Base-by-base conservation (phyloP, 805 yeast species). In the Cyberlindnera xishuangbannaensis region DNA sequence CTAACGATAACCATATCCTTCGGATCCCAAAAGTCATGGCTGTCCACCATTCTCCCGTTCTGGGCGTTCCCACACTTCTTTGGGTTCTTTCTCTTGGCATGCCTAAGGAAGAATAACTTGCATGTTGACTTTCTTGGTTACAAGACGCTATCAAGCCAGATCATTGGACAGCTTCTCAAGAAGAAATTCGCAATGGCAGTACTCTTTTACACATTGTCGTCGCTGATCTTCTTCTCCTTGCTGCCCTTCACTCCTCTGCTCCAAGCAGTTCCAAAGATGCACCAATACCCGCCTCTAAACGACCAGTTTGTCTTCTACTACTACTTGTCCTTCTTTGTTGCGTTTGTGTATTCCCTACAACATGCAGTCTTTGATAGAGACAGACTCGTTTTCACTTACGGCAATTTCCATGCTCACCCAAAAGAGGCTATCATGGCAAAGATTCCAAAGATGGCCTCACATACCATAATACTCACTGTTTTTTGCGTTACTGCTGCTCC, bases 301-400 rank as follows among this genome's bases (percentile, higher is more conserved):
- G 71, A 66, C 42, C 51, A 61, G 27, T 64, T 56, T 59, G 64
- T 75, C 4, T 74, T 61, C 47, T 71, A 56, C 44, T 71, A 75
- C 70, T 73, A 63, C 46, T 64, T 60, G 27, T 58, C 70, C 17
- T 9, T 58, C 1, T 51, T 62, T 17, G 47, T 67, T 7, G 70
- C 76, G 0, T 20, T 64, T 0, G 22, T 64, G 7, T 82, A 79
- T 51, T 47, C 77, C 7, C 31, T 63, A 2, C 76, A 71, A 39
- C 80, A 71, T 48, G 44, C 71, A 11, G 44, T 71, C 0, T 65
- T 73, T 36, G 81, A 78, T 50, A 61, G 74, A 40, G 77, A 76
- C 52, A 65, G 73, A 37, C 57, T 82, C 25, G 51, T 56, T 2
- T 71, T 79, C 53, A 45, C 51, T 4, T 58, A 62, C 39, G 67